These are phyloP conservation scores for Microdochium nivale DNA, from an alignment of 2,329 filamentous ascomycete genomes.

Conservation along the genomic window DNA sequence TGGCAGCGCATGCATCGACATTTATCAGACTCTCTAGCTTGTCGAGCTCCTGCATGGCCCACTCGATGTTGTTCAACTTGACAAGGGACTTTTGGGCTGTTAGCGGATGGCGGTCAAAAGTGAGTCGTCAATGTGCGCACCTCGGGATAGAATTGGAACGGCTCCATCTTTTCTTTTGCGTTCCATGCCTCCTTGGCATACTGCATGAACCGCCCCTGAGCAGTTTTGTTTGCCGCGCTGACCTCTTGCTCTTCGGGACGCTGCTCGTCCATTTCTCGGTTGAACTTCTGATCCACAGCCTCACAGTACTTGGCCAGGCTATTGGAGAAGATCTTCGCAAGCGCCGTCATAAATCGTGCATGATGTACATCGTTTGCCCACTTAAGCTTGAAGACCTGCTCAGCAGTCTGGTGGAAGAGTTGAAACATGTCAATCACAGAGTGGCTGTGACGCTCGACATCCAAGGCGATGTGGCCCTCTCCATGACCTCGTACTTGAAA, in stretches of 20 bases:
- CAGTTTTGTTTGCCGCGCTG: constrained; percentile 64
- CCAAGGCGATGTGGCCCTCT: constrained; percentile 53
- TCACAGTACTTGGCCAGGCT: constrained; percentile 89
- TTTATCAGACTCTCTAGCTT: constrained; percentile 84
- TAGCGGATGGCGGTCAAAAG: constrained; percentile 12
- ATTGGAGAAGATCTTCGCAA: constrained; percentile 75
- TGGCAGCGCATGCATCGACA: constrained; percentile 79
- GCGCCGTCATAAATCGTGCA: constrained; percentile 92
- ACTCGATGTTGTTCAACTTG: constrained; percentile 96
- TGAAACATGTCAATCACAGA: constrained; percentile 91
- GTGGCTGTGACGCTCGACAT: constrained; percentile 83
- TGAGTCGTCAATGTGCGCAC: constrained; percentile 36
- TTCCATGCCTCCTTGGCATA: constrained; percentile 90
- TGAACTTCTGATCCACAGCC: constrained; percentile 75
- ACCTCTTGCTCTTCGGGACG: constrained; percentile 70
- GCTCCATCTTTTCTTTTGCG: constrained; percentile 85
- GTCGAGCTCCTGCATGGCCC: constrained; percentile 85
- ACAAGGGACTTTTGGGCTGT: constrained; percentile 66
- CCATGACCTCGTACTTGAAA: constrained; percentile 68
- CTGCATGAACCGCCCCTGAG: constrained; percentile 89
- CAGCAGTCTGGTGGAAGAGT: constrained; percentile 84
- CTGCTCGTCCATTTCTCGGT: constrained; percentile 85
- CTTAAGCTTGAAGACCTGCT: constrained; percentile 75
- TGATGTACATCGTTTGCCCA: constrained; percentile 94
- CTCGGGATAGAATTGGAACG: constrained; percentile 93